A percentile compares a stretch with the other conserved stretches of the same genome.
phyloP scores from a whole-genome alignment of 73 alveolate genomes.

The Paramecium bursaria region DNA sequence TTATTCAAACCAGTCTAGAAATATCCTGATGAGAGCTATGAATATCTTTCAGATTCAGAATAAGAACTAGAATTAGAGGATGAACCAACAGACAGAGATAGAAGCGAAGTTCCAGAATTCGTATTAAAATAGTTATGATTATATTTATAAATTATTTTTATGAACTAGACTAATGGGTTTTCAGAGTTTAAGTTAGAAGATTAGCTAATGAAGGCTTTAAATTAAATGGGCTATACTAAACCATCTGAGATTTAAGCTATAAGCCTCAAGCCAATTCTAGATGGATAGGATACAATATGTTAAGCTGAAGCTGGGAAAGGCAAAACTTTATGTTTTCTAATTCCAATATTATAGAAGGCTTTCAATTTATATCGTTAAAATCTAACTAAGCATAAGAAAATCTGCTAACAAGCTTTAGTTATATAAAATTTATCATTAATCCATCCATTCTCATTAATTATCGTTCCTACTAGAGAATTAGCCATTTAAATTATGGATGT shows the following conservation, averaged over 20 bases:
- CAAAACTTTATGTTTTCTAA: slow-evolving; percentile 54
- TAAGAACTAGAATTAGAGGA: too few relatives aligned
- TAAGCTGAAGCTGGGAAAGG: slow-evolving; percentile 58
- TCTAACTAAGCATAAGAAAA: neutral
- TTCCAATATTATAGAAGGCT: neutral
- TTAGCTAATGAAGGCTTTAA: slow-evolving; percentile 43
- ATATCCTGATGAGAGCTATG: too few relatives aligned
- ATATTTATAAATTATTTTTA: neutral
- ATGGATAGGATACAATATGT: slow-evolving; percentile 11
- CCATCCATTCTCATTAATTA: slow-evolving; percentile 21
- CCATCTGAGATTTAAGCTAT: slow-evolving; percentile 14
- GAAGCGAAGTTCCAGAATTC: slow-evolving; percentile 36
- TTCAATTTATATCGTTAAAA: neutral
- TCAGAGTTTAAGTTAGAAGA: too few relatives aligned
- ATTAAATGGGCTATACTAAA: neutral
- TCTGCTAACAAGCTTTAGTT: neutral
- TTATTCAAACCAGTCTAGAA: too few relatives aligned
- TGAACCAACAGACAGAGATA: slow-evolving; percentile 67
- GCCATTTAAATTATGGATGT: slow-evolving; percentile 54
- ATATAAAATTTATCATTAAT: slow-evolving; percentile 5
- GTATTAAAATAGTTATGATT: neutral
- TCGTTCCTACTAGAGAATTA: slow-evolving; percentile 57
- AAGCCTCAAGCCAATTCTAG: slow-evolving; percentile 1
- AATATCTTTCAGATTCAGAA: too few relatives aligned
- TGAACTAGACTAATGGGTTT: neutral